Evolutionary conservation across 208 protist species (phyloP), one percentile per base, ranked within the genome.

Genomic region (Crithidia mellificae): DNA sequence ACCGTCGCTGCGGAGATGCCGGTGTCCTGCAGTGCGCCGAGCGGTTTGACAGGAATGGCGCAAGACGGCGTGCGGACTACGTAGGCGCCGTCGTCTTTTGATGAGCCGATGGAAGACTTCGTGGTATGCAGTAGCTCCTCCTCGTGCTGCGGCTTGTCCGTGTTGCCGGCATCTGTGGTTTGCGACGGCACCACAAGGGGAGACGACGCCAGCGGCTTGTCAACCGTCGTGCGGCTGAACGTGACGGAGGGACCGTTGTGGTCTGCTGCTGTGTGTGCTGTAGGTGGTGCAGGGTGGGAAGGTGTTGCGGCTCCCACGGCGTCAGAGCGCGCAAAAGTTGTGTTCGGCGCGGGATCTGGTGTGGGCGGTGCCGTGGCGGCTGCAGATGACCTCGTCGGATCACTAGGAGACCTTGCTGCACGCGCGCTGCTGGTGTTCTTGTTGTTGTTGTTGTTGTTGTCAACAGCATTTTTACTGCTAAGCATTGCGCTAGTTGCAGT

Each of bases 1-100:
- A 44, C 59, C 46, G 46, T 65, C 15, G 46, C 46, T 19, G 46
- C 59, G n/a, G 59, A 65, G 46, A 65, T 32, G 46, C 46, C 46
- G 4, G 47, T 65, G 44, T 44, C 44, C 9, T 65, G 46, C 44
- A 65, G 11, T 12, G 20, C 22, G 8, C 5, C 59, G 6, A 46
- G 46, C 44, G 59, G 59, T 47, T 55, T 29, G 12, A 34, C 59
- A 14, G 32, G 34, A 6, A 43, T 9, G n/a, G 8, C 29, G 12
- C 32, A 25, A 1, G 34, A 5, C 6, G 59, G 59, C n/a, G n/a
- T 43, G 34, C 46, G 47, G 9, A 41, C 22, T 0, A 46, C 47
- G 43, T 46, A 55, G 0, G 29, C 46, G 3, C 55, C 46, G 46
- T 55, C 47, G 1, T 44, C 59, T 27, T 20, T 55, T 15, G 43